Conservation (phyloP, 768 basidiomycete genomes). For the Dendrothele bispora region DNA sequence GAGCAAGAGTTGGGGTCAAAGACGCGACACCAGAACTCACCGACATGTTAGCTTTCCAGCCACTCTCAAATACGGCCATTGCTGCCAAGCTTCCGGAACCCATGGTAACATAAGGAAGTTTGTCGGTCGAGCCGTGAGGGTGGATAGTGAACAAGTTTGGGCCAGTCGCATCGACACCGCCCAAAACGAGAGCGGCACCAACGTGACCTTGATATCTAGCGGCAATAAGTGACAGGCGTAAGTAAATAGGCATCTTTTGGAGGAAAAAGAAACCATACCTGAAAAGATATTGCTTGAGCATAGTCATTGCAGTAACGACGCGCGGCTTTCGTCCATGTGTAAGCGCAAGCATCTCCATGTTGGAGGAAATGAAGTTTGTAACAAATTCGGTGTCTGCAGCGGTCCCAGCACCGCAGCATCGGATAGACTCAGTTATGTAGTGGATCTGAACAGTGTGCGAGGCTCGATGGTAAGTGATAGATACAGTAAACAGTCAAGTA, state of each 20-base stretch:
- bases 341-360: constrained; percentile 90
- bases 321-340: constrained; percentile 89
- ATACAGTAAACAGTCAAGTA: no score
- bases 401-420: constrained; percentile 98
- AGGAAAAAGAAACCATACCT: constrained; percentile 52
- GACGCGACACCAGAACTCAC: constrained; percentile 39
- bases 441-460: constrained; percentile 68
- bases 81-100: constrained; percentile 95
- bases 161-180: constrained; percentile 93
- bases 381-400: constrained; percentile 98
- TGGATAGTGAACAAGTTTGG: constrained; percentile 94
- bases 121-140: constrained; percentile 97
- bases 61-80: constrained; percentile 95
- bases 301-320: constrained; percentile 98
- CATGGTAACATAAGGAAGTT: constrained; percentile 98
- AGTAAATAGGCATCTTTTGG: no score
- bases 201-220: constrained; percentile 88
- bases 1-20: background rate
- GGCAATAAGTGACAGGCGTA: background rate
- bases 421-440: constrained; percentile 91
- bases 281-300: constrained; percentile 96
- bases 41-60: constrained; percentile 81
- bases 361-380: constrained; percentile 93
- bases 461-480: background rate
- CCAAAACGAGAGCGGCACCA: constrained; percentile 94